Evolutionary conservation across 192 early-diverging fungal species (phyloP).

Genomic region (Martensiomyces pterosporus): DNA sequence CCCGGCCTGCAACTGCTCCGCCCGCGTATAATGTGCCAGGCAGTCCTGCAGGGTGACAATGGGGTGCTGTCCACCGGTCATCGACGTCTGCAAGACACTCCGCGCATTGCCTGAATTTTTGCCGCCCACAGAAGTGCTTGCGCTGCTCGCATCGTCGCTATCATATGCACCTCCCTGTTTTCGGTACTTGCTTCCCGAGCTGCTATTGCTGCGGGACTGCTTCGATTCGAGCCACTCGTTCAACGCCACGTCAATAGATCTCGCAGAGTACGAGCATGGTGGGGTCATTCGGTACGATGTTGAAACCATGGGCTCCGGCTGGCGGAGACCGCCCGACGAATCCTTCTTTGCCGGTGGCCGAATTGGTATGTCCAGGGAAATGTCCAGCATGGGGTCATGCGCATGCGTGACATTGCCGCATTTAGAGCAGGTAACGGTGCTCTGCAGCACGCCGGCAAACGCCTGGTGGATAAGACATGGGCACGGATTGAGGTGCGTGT

Average conservation of each 20-base stretch:
- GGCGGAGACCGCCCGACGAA: not conserved
- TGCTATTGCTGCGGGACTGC: constrained; percentile 2
- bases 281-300: constrained; percentile 1
- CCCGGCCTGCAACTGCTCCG: constrained; percentile 68
- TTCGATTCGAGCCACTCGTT: constrained; percentile 16
- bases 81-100: constrained; percentile 8
- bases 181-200: too few relatives aligned
- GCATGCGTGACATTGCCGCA: constrained; percentile 77
- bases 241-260: constrained; percentile 18
- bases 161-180: too few relatives aligned
- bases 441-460: constrained; percentile 86
- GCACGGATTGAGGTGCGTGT: constrained; percentile 51
- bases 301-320: not conserved
- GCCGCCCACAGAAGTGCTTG: too few relatives aligned
- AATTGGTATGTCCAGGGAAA: constrained; percentile 81
- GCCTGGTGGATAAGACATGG: constrained; percentile 84
- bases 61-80: constrained; percentile 20
- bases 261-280: constrained; percentile 4
- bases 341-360: constrained; percentile 21
- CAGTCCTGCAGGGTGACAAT: constrained; percentile 48
- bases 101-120: too few relatives aligned
- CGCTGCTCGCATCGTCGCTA: too few relatives aligned
- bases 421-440: constrained; percentile 78
- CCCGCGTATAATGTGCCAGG: constrained; percentile 64
- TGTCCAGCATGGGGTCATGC: constrained; percentile 86